phyloP scores from a whole-genome alignment of 2,329 filamentous ascomycete genomes.

The Colletotrichum graminicola region DNA sequence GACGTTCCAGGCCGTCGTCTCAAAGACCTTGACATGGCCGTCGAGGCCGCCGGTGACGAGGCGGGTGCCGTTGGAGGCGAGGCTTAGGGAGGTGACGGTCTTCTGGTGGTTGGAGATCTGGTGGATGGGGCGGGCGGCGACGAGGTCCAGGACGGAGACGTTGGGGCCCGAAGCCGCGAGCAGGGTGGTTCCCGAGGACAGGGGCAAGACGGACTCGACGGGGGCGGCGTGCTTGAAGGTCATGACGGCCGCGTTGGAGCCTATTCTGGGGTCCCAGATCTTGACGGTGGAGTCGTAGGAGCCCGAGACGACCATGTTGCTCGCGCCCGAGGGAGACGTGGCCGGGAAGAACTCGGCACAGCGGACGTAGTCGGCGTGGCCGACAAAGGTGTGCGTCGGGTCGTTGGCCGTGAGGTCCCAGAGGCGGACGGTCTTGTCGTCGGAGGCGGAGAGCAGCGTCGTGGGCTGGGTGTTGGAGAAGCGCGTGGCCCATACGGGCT shows the following conservation, averaged over 20 bases:
- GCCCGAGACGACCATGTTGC: constrained; percentile 86
- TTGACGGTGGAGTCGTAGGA: constrained; percentile 95
- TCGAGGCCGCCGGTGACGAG: constrained; percentile 91
- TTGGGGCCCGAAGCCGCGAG: constrained; percentile 87
- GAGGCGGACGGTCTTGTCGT: constrained; percentile 91
- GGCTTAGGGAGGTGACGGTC: constrained; percentile 88
- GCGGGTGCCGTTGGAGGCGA: constrained; percentile 84
- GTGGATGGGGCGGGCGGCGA: constrained; percentile 88
- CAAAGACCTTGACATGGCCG: constrained; percentile 97
- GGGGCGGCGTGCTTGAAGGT: constrained; percentile 94
- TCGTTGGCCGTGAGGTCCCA: constrained; percentile 92
- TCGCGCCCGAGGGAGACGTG: constrained; percentile 58
- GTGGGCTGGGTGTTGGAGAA: constrained; percentile 94
- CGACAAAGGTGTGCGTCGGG: constrained; percentile 82
- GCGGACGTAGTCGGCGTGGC: constrained; percentile 93
- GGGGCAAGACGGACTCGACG: constrained; percentile 87
- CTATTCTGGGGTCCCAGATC: constrained; percentile 89
- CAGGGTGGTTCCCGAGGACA: constrained; percentile 88
- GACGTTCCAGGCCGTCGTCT: constrained; percentile 94
- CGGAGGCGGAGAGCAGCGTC: constrained; percentile 86
- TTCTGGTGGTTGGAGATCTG: constrained; percentile 96
- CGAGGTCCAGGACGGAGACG: constrained; percentile 91
- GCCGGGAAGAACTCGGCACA: constrained; percentile 85
- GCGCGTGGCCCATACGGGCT: constrained; percentile 91
- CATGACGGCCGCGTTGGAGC: constrained; percentile 78